phyloP scores from a whole-genome alignment of 139 green algal genomes.

The Eudorina sp. region DNA sequence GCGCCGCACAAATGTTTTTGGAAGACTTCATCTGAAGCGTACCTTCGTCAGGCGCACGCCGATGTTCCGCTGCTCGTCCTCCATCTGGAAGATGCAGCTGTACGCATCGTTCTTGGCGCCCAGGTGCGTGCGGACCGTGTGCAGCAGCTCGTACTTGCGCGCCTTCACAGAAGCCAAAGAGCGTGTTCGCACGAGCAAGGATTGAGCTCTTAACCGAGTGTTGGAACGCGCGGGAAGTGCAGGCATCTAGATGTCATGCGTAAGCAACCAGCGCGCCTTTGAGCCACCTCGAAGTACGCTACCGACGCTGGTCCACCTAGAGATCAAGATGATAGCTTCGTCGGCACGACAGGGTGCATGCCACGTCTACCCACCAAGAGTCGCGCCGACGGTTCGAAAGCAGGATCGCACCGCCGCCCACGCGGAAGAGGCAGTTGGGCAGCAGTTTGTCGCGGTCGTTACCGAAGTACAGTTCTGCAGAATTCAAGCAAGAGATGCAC shows the following conservation, averaged over 20 bases:
- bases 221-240: too few relatives aligned
- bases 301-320: too few relatives aligned
- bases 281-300: too few relatives aligned
- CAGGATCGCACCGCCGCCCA: constrained; percentile 93
- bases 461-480: constrained; percentile 90
- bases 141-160: constrained; percentile 89
- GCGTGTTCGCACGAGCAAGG: too few relatives aligned
- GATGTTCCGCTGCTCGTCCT: constrained; percentile 76
- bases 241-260: too few relatives aligned
- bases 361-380: constrained; percentile 59
- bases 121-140: constrained; percentile 91
- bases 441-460: constrained; percentile 95
- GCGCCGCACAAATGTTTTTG: too few relatives aligned
- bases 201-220: too few relatives aligned
- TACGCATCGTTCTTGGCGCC: constrained; percentile 91
- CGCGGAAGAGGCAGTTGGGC: constrained; percentile 97
- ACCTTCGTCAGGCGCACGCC: constrained; percentile 84
- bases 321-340: too few relatives aligned
- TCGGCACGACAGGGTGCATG: too few relatives aligned
- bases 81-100: constrained; percentile 87
- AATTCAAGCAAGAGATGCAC: too few relatives aligned
- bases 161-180: constrained; percentile 21
- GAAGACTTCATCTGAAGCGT: too few relatives aligned
- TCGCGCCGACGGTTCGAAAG: constrained; percentile 90
- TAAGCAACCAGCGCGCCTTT: too few relatives aligned